Conservation (phyloP, 495 filamentous ascomycete genomes). For the Hyaloscypha bicolor region DNA sequence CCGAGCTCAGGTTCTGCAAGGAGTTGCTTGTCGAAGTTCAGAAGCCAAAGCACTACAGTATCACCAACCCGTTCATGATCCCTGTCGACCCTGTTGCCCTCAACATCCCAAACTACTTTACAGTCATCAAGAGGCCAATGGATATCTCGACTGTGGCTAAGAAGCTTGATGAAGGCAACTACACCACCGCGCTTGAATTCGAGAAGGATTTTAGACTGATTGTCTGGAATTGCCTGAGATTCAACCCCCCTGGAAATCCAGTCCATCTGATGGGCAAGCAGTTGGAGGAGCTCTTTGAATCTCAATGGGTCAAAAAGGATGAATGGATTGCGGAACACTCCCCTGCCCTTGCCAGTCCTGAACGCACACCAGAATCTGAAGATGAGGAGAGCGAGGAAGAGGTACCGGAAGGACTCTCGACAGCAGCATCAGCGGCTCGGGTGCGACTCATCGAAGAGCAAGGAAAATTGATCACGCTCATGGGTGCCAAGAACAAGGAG, state of each 20-base stretch:
- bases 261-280: slow-evolving; percentile 70
- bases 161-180: slow-evolving; percentile 81
- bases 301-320: slow-evolving; percentile 71
- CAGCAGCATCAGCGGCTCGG: slow-evolving; percentile 7
- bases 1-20: slow-evolving; percentile 89
- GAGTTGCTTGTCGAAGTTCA: slow-evolving; percentile 75
- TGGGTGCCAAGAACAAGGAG: slow-evolving; percentile 71
- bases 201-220: slow-evolving; percentile 81
- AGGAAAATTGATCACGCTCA: slow-evolving; percentile 64
- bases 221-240: slow-evolving; percentile 86
- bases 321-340: slow-evolving; percentile 76
- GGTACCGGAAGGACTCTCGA: slow-evolving; percentile 11
- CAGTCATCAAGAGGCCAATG: slow-evolving; percentile 95
- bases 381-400: slow-evolving; percentile 62
- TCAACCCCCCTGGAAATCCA: slow-evolving; percentile 80
- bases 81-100: slow-evolving; percentile 93
- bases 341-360: slow-evolving; percentile 49
- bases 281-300: slow-evolving; percentile 71
- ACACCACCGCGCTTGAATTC: slow-evolving; percentile 82
- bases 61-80: slow-evolving; percentile 70
- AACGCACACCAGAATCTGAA: slow-evolving; percentile 65
- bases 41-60: slow-evolving; percentile 67
- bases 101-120: slow-evolving; percentile 92
- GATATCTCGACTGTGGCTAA: slow-evolving; percentile 76
- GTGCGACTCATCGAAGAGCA: slow-evolving; percentile 53